Evolutionary conservation across 2,329 filamentous ascomycete genomes (phyloP).

Genomic region (Berkeleyomyces basicola): DNA sequence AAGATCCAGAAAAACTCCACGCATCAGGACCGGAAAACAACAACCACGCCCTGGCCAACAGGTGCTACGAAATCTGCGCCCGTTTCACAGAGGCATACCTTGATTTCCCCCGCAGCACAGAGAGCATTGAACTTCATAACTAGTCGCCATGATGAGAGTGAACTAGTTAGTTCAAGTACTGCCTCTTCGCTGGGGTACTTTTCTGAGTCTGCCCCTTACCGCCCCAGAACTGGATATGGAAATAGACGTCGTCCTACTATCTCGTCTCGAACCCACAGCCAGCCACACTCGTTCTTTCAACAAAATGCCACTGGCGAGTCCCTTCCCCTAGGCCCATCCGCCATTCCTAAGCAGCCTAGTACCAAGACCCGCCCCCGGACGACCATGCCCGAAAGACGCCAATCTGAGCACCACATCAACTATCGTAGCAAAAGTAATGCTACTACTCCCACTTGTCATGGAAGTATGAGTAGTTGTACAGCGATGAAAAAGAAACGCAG

Average conservation of each 20-base stretch:
- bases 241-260: slow-evolving; percentile 10
- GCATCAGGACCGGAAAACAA: slow-evolving; percentile 15
- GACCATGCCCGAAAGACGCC: slow-evolving; percentile 21
- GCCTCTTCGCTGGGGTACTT: slow-evolving; percentile 10
- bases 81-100: slow-evolving; percentile 15
- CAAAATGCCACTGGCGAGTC: slow-evolving; percentile 6
- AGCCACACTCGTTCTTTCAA: slow-evolving; percentile 13
- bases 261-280: slow-evolving; percentile 13
- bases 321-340: slow-evolving; percentile 9
- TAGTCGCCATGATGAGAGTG: slow-evolving; percentile 21
- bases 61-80: background rate
- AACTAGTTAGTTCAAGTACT: slow-evolving; percentile 15
- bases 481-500: background rate
- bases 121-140: slow-evolving; percentile 35
- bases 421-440: background rate
- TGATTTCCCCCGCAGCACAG: slow-evolving; percentile 31
- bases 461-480: background rate
- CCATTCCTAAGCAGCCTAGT: slow-evolving; percentile 7
- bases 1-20: background rate
- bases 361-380: slow-evolving; percentile 14
- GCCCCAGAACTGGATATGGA: slow-evolving; percentile 21
- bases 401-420: slow-evolving; percentile 7
- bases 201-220: slow-evolving; percentile 16
- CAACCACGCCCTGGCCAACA: background rate
- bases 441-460: slow-evolving; percentile 17